Evolutionary conservation across 768 basidiomycete species (phyloP), one percentile per base, ranked within the genome.

Genomic region (Leccinum longicurvipes): DNA sequence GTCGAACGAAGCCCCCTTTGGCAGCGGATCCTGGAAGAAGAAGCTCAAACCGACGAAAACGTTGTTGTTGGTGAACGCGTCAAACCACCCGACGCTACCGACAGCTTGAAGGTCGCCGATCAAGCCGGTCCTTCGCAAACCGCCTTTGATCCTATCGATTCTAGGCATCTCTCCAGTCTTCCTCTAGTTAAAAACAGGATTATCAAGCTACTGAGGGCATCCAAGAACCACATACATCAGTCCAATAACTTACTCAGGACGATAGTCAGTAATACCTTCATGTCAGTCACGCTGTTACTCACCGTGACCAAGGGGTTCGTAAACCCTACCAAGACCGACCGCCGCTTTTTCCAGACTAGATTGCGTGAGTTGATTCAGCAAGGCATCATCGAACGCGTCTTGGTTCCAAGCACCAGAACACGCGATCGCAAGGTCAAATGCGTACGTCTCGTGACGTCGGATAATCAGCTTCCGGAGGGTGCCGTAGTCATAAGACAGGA

Each of bases 331-430:
- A 89, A 85, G 69, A 82, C 82, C 4, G 86, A 92, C 61, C 81
- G 91, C n/a, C 82, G 91, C 14, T 91, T 92, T 64, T 91, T 94
- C 67, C 83, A 85, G 64, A 82, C 79, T 32, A 79, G 91, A 44
- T 74, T 93, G 39, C 81, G 84, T 3, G 89, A 88, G 60, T 76
- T 94, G 63, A 79, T 89, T 19, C 80, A 83, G 51, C 82, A 87
- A 64, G 84, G 89, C 7, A 64, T 89, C 36, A 79, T 94, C 32
- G 91, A 93, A 67, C 85, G 83, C 56, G 82, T 93, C 27, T 70
- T 82, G 42, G 84, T 92, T 9, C 86, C 87, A 5, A 83, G 79
- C 63, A 74, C 71, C 53, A 82, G 77, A 60, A 76, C 77, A 54
- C 75, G 77, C 19, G 65, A 71, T 41, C 77, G 76, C 50, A 69